Base-by-base conservation (phyloP, 2,329 filamentous ascomycete genomes). In the Colletotrichum zoysiae region DNA sequence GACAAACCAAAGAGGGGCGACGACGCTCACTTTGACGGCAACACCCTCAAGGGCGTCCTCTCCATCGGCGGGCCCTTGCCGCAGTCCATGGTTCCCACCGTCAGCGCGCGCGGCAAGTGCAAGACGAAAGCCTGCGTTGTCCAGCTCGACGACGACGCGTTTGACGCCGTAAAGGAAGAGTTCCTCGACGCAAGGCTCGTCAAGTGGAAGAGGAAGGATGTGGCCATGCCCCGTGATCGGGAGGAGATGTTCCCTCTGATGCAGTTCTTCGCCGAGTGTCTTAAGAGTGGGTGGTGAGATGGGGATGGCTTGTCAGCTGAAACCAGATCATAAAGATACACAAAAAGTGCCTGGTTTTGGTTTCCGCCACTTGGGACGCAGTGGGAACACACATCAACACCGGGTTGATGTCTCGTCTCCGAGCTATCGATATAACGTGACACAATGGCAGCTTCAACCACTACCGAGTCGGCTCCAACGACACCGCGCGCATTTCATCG, bases 241-340 rank as follows among this genome's bases (percentile, higher is more conserved):
- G 94, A 97, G 14, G 95, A 98, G 85, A 95, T 97, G 87, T 78
- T 95, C 77, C 95, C 95, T 0, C 88, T 98, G 72, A 98, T 98
- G 94, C 89, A 92, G 78, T 98, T 92, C 76, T 88, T 95, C 76
- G 91, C 91, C 0, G 87, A 91, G 62, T 87, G 91, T 77, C 80
- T 96, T 76, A 76, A 77, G 61, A 76, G 73, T 30, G 77, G 75
- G 14, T 77, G 77, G 76, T 73, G 57, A 53, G 56, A 12, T 40
- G 48, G 26, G 26, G 16, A 53, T n/a, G 7, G 35, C 11, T 9
- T 9, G 18, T 23, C 6, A 26, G n/a, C 23, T 14, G 50, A 18
- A 40, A 30, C 20, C 23, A 42, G 35, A 30, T 14, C 16, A 35
- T 14, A 3, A 9, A 16, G 4, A n/a, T 23, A 50, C 58, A 20